Base-by-base conservation (phyloP, 2,329 filamentous ascomycete genomes). In the Spiromastix sp. region DNA sequence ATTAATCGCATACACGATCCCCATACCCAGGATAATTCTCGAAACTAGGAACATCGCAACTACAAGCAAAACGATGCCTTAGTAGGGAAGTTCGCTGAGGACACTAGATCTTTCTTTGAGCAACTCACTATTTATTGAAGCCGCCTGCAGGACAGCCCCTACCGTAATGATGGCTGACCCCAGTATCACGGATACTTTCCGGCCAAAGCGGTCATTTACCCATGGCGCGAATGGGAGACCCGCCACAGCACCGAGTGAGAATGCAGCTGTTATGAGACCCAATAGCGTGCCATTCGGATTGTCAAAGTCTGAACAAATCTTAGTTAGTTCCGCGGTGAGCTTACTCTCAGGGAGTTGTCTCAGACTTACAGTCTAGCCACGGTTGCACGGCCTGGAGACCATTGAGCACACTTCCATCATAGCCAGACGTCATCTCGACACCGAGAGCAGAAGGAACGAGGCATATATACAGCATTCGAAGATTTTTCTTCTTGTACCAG, bases 401-500 rank as follows among this genome's bases (percentile, higher is more conserved):
- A 43, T 60, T 60, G 42, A 59, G 61, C 54, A 66, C 60, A 11
- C 57, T 66, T 4, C 61, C 64, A 44, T 72, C 71, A 44, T 73
- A 74, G 0, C 70, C 70, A 4, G 67, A 71, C 0, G 70, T 73
- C 47, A 70, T 70, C 54, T 76, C 72, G 38, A 76, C 71, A 32
- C 71, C 72, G 55, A 75, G 68, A 51, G 68, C 73, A 35, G 68
- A 70, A 15, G 70, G 70, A 38, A 76, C 68, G 31, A 77, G 63
- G 39, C 71, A 54, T 5, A 76, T 48, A 44, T 76, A 76, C 17
- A 76, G 57, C 20, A 48, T 50, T 30, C 70, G 60, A 19, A 76
- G 55, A 43, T 76, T 75, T 1, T 67, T 68, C 51, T 76, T 77
- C 45, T 60, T 63, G 56, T 65, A 74, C 68, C 69, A 74, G 39